A percentile compares a stretch with the other conserved stretches of the same genome.
Conservation (phyloP, 441 rosid species). For the Aleurites moluccanus region DNA sequence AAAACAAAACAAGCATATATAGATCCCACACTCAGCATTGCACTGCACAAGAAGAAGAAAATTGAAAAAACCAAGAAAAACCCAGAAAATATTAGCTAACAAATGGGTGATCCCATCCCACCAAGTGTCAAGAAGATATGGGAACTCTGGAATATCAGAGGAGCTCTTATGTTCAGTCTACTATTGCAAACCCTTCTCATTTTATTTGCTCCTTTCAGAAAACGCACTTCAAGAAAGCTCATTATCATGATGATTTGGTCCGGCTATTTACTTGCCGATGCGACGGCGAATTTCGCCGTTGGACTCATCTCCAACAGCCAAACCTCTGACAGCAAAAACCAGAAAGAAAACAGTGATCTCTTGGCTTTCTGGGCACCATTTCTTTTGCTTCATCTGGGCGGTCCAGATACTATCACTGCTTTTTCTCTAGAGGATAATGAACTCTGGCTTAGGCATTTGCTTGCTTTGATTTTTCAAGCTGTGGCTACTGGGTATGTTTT, state of each 20-base stretch:
- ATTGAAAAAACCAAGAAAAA: no score
- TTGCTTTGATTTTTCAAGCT: constrained; percentile 42
- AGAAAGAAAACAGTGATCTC: constrained; percentile 23
- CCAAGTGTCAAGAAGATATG: constrained; percentile 7
- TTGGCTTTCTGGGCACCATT: constrained; percentile 66
- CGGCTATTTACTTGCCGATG: constrained; percentile 22
- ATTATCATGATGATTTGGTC: constrained; percentile 12
- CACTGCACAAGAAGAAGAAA: no score
- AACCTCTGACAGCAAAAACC: no score
- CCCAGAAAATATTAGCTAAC: no score
- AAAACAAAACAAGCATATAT: no score
- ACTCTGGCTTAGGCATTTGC: constrained; percentile 55
- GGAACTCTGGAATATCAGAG: constrained; percentile 26
- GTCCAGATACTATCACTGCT: constrained; percentile 71
- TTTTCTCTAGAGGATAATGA: constrained; percentile 59
- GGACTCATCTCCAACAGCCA: constrained; percentile 22
- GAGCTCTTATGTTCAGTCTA: constrained; percentile 21
- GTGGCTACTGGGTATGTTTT: constrained; percentile 45
- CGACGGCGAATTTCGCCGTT: constrained; percentile 13
- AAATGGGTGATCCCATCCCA: no score
- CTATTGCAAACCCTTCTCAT: constrained; percentile 17
- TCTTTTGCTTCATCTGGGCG: constrained; percentile 65
- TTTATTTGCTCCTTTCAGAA: constrained; percentile 14
- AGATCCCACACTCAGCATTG: no score
- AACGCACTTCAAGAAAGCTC: background rate